These are phyloP conservation scores for Cercis canadensis DNA, from an alignment of 306 rosid genomes.

Conservation along the genomic window DNA sequence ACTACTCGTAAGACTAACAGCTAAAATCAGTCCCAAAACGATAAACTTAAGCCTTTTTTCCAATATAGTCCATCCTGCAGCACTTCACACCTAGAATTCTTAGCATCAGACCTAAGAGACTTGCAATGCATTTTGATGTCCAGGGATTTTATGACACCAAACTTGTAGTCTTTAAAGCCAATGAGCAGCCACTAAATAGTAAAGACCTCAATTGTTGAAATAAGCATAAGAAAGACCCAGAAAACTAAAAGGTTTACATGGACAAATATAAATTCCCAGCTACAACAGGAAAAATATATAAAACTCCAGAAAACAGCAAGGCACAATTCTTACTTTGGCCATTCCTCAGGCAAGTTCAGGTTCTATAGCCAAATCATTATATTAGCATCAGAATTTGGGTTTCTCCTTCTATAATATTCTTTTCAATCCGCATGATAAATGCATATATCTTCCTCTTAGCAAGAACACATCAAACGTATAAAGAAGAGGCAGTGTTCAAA, in stretches of 20 bases:
- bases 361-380: conserved; percentile 15
- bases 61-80: too few species aligned
- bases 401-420: background rate
- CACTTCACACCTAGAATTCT: too few species aligned
- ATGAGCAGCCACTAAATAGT: background rate
- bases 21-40: too few species aligned
- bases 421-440: conserved; percentile 15
- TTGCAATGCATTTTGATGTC: too few species aligned
- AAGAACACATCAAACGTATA: background rate
- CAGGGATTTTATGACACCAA: background rate
- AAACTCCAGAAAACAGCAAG: background rate
- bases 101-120: too few species aligned
- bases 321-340: too few species aligned
- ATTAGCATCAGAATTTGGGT: background rate
- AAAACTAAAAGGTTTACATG: background rate
- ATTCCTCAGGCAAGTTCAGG: background rate
- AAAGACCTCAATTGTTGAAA: background rate
- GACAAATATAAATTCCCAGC: background rate
- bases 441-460: background rate
- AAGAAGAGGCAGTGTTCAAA: background rate
- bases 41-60: too few species aligned
- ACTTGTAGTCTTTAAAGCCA: background rate
- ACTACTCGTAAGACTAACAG: too few species aligned
- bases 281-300: too few species aligned
- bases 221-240: background rate